These are phyloP conservation scores for Berkeleyomyces basicola DNA, from an alignment of 2,329 filamentous ascomycete species.

Conservation along the genomic window DNA sequence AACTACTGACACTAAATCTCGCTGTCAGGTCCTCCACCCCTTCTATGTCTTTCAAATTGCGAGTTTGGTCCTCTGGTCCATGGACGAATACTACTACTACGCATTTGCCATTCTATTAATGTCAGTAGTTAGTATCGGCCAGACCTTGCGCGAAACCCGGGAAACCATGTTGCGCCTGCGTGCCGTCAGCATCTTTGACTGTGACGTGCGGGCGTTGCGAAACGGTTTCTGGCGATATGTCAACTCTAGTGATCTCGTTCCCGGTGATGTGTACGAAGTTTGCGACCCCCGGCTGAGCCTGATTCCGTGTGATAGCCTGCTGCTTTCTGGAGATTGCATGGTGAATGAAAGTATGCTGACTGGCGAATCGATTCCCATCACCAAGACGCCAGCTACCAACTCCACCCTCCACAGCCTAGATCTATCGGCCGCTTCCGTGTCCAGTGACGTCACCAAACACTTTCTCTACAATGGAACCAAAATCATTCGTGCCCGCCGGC, in stretches of 20 bases:
- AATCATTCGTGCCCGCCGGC: slow-evolving; percentile 75
- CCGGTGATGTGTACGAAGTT: slow-evolving; percentile 91
- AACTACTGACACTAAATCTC: not conserved
- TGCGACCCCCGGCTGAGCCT: slow-evolving; percentile 81
- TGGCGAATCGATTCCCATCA: slow-evolving; percentile 83
- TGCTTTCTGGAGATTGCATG: slow-evolving; percentile 89
- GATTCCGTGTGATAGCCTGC: slow-evolving; percentile 79
- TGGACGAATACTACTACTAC: slow-evolving; percentile 97
- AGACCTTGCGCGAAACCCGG: slow-evolving; percentile 79
- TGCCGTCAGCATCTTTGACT: slow-evolving; percentile 89
- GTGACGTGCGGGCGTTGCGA: slow-evolving; percentile 80
- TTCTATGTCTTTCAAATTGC: slow-evolving; percentile 98
- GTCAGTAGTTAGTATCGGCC: slow-evolving; percentile 78
- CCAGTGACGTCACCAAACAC: slow-evolving; percentile 68
- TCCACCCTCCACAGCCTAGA: slow-evolving; percentile 62
- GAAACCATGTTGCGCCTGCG: slow-evolving; percentile 77
- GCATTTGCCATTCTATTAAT: slow-evolving; percentile 89
- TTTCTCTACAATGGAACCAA: slow-evolving; percentile 93
- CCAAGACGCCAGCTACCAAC: slow-evolving; percentile 71
- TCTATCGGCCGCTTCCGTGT: slow-evolving; percentile 63
- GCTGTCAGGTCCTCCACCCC: slow-evolving; percentile 60
- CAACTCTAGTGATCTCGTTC: slow-evolving; percentile 73
- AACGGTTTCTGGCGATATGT: slow-evolving; percentile 93
- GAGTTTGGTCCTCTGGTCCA: slow-evolving; percentile 82
- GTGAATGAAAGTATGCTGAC: slow-evolving; percentile 99